Conservation (phyloP, 257 asterid species). For the Mitragyna speciosa region DNA sequence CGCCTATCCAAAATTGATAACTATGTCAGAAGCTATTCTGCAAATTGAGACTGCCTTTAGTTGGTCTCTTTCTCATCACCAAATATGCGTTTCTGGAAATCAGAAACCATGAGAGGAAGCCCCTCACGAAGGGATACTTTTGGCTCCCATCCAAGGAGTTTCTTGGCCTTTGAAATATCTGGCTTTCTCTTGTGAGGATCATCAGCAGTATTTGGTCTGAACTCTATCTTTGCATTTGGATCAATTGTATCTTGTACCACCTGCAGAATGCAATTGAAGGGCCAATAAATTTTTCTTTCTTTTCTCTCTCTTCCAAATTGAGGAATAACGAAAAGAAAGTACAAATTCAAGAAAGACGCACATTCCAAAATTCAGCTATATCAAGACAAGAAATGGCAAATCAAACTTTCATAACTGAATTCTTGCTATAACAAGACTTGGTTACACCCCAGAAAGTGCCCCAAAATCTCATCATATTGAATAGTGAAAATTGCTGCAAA, state of each 20-base stretch:
- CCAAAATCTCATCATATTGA: neutral
- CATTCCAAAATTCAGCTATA: neutral
- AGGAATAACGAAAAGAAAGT: neutral
- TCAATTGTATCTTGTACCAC: constrained; percentile 83
- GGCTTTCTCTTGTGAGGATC: constrained; percentile 93
- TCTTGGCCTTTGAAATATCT: constrained; percentile 74
- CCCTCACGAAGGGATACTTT: constrained; percentile 66
- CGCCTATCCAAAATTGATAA: neutral
- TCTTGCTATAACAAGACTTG: neutral
- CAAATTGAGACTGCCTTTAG: neutral
- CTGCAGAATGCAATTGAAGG: constrained; percentile 27
- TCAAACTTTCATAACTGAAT: neutral
- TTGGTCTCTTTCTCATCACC: constrained; percentile 40
- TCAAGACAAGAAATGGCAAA: neutral
- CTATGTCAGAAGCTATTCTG: constrained; percentile 4
- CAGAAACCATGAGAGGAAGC: constrained; percentile 75
- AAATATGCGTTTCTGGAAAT: constrained; percentile 66
- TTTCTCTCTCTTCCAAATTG: neutral
- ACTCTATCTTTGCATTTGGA: constrained; percentile 72
- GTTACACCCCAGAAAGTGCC: neutral
- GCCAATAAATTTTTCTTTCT: neutral
- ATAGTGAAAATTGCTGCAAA: neutral
- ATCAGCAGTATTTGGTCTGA: constrained; percentile 72
- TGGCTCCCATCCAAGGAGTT: constrained; percentile 79
- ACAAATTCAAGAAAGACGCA: neutral